Conservation (phyloP, 2,329 filamentous ascomycete genomes). For the Davidsoniella virescens region DNA sequence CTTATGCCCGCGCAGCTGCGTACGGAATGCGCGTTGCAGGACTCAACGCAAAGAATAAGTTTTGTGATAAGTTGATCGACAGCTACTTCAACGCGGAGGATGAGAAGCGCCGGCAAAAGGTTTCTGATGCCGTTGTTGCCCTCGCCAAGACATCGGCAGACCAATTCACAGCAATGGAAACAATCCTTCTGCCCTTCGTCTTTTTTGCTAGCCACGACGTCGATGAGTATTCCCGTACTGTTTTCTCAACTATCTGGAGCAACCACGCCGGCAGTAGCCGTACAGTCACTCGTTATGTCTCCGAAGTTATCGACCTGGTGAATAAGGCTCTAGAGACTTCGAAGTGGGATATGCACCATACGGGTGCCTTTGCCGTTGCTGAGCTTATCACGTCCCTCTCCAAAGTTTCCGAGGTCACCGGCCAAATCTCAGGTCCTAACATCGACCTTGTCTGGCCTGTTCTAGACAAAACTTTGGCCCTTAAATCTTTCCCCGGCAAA, state of each 20-base stretch:
- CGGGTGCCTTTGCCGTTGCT: slow-evolving; percentile 64
- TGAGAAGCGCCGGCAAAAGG: slow-evolving; percentile 53
- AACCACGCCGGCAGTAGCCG: slow-evolving; percentile 78
- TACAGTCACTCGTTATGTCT: slow-evolving; percentile 66
- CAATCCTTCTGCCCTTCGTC: slow-evolving; percentile 65
- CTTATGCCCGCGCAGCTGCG: slow-evolving; percentile 72
- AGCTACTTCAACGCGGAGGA: slow-evolving; percentile 75
- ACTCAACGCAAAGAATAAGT: slow-evolving; percentile 31
- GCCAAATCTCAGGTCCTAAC: slow-evolving; percentile 42
- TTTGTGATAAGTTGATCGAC: slow-evolving; percentile 39
- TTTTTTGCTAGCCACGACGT: slow-evolving; percentile 79
- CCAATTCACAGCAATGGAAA: slow-evolving; percentile 63
- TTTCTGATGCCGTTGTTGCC: slow-evolving; percentile 69
- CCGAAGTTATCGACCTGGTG: slow-evolving; percentile 60
- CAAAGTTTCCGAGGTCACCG: slow-evolving; percentile 37
- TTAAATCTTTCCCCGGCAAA: slow-evolving; percentile 90
- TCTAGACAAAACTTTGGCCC: slow-evolving; percentile 61
- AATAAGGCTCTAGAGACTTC: slow-evolving; percentile 56
- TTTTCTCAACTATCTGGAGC: slow-evolving; percentile 75
- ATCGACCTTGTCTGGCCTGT: slow-evolving; percentile 61
- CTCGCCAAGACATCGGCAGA: slow-evolving; percentile 80
- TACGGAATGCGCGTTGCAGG: slow-evolving; percentile 56
- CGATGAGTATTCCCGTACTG: slow-evolving; percentile 60
- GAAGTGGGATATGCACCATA: slow-evolving; percentile 83
- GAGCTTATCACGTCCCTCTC: slow-evolving; percentile 53